Conservation (phyloP, 139 green algal genomes). For the Coccomyxa sp. region DNA sequence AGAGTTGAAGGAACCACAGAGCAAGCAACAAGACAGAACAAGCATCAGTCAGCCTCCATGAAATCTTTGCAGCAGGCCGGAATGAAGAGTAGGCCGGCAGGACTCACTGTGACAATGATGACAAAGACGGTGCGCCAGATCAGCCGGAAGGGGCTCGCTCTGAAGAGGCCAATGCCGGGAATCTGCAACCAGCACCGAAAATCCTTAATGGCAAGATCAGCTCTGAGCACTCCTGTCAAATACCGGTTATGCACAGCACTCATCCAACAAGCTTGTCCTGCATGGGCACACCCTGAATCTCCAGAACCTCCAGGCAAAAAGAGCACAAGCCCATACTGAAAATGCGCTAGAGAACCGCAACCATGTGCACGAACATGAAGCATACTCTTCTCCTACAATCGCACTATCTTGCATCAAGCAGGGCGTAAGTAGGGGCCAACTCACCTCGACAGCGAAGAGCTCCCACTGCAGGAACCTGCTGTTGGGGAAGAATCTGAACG, state of each 20-base stretch:
- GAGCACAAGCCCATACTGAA: neutral
- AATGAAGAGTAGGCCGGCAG: neutral
- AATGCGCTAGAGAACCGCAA: neutral
- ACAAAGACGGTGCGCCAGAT: conserved; percentile 21
- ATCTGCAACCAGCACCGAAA: neutral
- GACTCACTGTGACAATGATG: conserved; percentile 9
- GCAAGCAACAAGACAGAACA: neutral
- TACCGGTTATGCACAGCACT: neutral
- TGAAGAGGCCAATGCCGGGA: neutral
- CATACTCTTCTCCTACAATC: neutral
- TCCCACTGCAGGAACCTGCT: neutral
- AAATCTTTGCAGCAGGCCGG: neutral
- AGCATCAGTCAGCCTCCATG: neutral
- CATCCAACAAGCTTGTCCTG: neutral
- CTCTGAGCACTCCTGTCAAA: neutral
- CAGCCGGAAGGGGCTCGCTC: neutral
- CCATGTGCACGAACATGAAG: neutral
- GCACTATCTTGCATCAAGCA: neutral
- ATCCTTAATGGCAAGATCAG: neutral
- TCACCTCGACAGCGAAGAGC: neutral
- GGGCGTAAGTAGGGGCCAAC: neutral
- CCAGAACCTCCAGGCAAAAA: neutral
- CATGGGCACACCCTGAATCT: neutral
- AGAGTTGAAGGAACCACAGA: neutral
- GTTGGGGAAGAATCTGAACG: neutral